phyloP scores from a whole-genome alignment of 2,329 filamentous ascomycete species.

The Sporothrix variecibatus region DNA sequence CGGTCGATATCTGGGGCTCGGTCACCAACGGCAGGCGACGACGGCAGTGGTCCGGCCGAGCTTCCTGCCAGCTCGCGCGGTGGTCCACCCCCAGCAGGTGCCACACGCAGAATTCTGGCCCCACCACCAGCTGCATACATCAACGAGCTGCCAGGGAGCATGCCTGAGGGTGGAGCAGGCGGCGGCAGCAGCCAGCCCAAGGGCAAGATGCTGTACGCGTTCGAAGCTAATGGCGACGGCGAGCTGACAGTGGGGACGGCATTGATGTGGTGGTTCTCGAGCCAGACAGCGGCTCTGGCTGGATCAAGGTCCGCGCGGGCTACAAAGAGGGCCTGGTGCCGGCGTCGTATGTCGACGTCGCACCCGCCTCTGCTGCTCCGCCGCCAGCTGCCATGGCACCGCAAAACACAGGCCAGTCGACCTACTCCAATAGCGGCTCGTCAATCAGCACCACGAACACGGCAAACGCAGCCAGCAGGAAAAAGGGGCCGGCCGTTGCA shows the following conservation, averaged over 20 bases:
- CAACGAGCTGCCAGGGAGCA: conserved; percentile 61
- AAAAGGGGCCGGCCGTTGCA: conserved; percentile 89
- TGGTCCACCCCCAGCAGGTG: conserved; percentile 39
- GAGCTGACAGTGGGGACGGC: conserved; percentile 82
- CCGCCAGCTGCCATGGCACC: conserved; percentile 46
- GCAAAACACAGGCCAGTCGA: conserved; percentile 54
- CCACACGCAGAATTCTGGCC: conserved; percentile 76
- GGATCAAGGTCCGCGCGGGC: conserved; percentile 79
- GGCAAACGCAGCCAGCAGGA: conserved; percentile 56
- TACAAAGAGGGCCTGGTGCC: conserved; percentile 84
- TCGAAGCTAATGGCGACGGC: conserved; percentile 76
- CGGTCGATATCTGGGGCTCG: conserved; percentile 69
- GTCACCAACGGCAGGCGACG: conserved; percentile 45
- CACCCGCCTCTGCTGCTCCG: conserved; percentile 43
- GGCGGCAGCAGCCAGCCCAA: conserved; percentile 54
- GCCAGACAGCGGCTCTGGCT: conserved; percentile 87
- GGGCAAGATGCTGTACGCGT: conserved; percentile 88
- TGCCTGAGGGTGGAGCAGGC: conserved; percentile 45
- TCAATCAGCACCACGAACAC: conserved; percentile 53
- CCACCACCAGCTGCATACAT: conserved; percentile 84
- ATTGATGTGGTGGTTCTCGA: conserved; percentile 77
- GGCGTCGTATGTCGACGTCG: conserved; percentile 76
- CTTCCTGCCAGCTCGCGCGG: conserved; percentile 40
- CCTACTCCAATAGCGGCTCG: conserved; percentile 75
- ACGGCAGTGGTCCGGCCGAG: conserved; percentile 44